Evolutionary conservation across 1,284 basidiomycete genomes (phyloP), one percentile per base, ranked within the genome.

Genomic region (Moesziomyces parantarcticus): DNA sequence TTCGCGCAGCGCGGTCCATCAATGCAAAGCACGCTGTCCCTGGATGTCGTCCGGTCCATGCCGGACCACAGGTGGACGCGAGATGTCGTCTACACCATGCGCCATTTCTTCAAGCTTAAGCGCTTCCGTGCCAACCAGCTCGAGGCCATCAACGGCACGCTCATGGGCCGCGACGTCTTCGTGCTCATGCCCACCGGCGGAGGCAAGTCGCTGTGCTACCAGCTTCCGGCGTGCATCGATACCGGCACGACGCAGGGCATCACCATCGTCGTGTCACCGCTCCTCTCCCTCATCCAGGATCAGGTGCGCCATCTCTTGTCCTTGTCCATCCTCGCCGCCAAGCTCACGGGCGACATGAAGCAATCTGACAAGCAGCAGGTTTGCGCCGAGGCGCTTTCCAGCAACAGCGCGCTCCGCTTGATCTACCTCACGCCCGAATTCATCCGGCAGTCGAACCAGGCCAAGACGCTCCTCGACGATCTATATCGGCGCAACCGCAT

Each of bases 141-240:
- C 40, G 91, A 93, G 78, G 94, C 92, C 0, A 92, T 98, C 76
- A 88, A 90, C 50, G 91, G 90, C 3, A 90, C 92, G 0, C 86
- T 99, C 83, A 86, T 87, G 0, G 94, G 92, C 3, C 88, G 87
- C 49, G 95, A 99, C 79, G 93, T 94, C 14, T 94, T 98, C 75
- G 92, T 97, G 20, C 88, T 99, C 7, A 96, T 98, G 90, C 96
- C 97, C 0, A 99, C 96, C 0, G 96, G 96, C 26, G 96, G 95
- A 7, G 96, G 95, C 0, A 98, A 98, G 85, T 86, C 87, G 82
- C 73, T 88, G 23, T 87, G 86, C 42, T 88, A 89, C 76, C 77
- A 79, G 60, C 88, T 98, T 0, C 96, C 96, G 0, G 95, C 94
- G 1, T 87, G 97, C 21, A 91, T 94, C 79, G 86, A 87, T 39